These are phyloP conservation scores for Ordospora pajunii DNA, from an alignment of 371 early-diverging fungal genomes.

Conservation along the genomic window DNA sequence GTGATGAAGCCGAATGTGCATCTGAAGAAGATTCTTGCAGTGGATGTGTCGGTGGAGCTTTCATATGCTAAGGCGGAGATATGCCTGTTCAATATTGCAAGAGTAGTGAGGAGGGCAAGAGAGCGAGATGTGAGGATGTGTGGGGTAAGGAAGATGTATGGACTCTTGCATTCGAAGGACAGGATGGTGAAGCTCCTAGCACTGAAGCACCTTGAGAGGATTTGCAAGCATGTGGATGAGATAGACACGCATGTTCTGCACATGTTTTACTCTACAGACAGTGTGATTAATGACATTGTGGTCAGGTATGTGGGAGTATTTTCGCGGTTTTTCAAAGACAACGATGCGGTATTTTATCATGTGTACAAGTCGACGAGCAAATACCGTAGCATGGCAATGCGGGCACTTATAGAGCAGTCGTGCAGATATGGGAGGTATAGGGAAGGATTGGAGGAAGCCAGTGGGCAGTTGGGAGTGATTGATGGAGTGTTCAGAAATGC, in stretches of 20 bases:
- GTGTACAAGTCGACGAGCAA: not conserved
- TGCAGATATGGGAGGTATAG: not conserved
- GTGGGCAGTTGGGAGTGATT: not conserved
- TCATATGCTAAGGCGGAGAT: slow-evolving; percentile 8
- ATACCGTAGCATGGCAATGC: slow-evolving; percentile 4
- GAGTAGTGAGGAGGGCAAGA: not conserved
- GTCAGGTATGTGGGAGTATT: slow-evolving; percentile 19
- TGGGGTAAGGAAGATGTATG: slow-evolving; percentile 5
- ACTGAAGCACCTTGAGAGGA: slow-evolving; percentile 5
- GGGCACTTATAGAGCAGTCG: not conserved
- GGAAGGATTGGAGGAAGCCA: not conserved
- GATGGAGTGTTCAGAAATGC: not conserved
- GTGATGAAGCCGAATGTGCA: not conserved
- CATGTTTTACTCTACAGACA: slow-evolving; percentile 31
- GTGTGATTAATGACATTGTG: not conserved
- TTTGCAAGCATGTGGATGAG: slow-evolving; percentile 1
- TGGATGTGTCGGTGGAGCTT: not conserved
- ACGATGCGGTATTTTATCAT: slow-evolving; percentile 14
- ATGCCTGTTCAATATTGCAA: not conserved
- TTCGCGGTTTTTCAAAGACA: slow-evolving; percentile 17
- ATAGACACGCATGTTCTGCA: slow-evolving; percentile 9
- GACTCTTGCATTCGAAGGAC: slow-evolving; percentile 15
- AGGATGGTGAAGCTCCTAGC: not conserved
- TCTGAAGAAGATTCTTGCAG: slow-evolving; percentile 5
- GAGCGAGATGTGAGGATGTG: slow-evolving; percentile 6